Percentiles rank a stretch among this genome's conserved stretches.
These are phyloP conservation scores for Phytopythium boreale DNA, from an alignment of 352 stramenopile species.

Conservation along the genomic window DNA sequence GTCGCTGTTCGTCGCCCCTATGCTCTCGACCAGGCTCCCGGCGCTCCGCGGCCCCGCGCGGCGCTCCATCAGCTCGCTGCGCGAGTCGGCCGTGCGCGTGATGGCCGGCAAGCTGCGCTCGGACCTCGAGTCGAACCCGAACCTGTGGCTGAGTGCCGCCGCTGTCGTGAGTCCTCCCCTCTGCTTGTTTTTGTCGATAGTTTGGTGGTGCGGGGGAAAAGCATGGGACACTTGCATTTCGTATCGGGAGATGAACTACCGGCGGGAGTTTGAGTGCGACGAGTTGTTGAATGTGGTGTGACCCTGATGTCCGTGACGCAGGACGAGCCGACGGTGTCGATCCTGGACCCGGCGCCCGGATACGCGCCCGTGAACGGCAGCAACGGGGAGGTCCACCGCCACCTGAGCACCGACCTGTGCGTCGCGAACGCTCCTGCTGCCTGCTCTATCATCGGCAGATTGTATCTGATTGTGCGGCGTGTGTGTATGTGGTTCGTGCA, in stretches of 20 bases:
- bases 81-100: conserved; percentile 57
- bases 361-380: conserved; percentile 41
- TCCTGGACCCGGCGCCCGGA: conserved; percentile 61
- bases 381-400: conserved; percentile 22
- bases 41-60: conserved; percentile 5
- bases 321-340: conserved; percentile 84
- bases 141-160: conserved; percentile 76
- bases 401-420: conserved; percentile 40
- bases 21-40: conserved; percentile 6
- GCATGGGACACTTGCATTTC: background rate
- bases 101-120: conserved; percentile 54
- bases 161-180: conserved; percentile 43
- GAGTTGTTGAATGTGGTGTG: background rate
- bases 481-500: conserved; percentile 11
- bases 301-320: conserved; percentile 15
- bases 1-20: background rate
- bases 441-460: background rate
- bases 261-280: background rate
- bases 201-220: background rate
- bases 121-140: conserved; percentile 77
- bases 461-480: background rate
- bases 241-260: background rate
- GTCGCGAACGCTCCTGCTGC: background rate
- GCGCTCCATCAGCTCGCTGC: conserved; percentile 49
- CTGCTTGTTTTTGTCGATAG: background rate